Evolutionary conservation across 2,329 filamentous ascomycete genomes (phyloP).

Genomic region (Cytospora mali): DNA sequence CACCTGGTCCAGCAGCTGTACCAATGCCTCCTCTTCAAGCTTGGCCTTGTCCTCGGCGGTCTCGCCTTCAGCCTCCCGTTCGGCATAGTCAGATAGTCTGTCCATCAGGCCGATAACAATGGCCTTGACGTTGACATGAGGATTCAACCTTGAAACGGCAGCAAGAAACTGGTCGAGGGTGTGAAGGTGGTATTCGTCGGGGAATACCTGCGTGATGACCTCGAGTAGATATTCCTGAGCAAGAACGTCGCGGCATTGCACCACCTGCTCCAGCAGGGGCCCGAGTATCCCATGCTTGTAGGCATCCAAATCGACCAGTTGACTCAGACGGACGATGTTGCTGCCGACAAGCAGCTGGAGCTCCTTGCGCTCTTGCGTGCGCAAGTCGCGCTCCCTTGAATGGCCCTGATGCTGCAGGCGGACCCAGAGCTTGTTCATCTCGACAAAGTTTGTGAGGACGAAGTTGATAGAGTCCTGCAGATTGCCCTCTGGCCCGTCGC

Average conservation of each 20-base stretch:
- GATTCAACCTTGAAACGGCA: conserved; percentile 89
- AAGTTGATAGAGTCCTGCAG: conserved; percentile 98
- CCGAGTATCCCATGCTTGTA: conserved; percentile 91
- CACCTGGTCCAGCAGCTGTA: conserved; percentile 76
- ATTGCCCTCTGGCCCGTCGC: conserved; percentile 93
- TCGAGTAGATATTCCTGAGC: conserved; percentile 97
- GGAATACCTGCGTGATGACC: conserved; percentile 98
- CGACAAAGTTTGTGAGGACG: conserved; percentile 96
- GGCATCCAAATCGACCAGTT: conserved; percentile 90
- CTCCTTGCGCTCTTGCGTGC: conserved; percentile 93
- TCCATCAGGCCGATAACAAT: conserved; percentile 99
- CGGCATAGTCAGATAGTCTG: conserved; percentile 89
- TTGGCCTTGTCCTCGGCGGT: conserved; percentile 72
- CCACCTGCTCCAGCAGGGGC: conserved; percentile 91
- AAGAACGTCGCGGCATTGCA: conserved; percentile 94
- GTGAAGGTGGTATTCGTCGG: conserved; percentile 96
- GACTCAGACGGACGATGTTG: conserved; percentile 92
- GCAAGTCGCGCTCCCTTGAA: conserved; percentile 88
- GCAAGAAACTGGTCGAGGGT: conserved; percentile 94
- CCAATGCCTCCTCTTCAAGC: conserved; percentile 81
- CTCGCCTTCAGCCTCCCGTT: conserved; percentile 77
- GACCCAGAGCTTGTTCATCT: conserved; percentile 99
- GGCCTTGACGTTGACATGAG: conserved; percentile 95
- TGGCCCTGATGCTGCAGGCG: conserved; percentile 96
- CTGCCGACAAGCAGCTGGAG: conserved; percentile 93